A percentile compares a stretch with the other conserved stretches of the same genome.
Conservation (phyloP, 805 yeast genomes). For the Suhomyces prunicola region DNA sequence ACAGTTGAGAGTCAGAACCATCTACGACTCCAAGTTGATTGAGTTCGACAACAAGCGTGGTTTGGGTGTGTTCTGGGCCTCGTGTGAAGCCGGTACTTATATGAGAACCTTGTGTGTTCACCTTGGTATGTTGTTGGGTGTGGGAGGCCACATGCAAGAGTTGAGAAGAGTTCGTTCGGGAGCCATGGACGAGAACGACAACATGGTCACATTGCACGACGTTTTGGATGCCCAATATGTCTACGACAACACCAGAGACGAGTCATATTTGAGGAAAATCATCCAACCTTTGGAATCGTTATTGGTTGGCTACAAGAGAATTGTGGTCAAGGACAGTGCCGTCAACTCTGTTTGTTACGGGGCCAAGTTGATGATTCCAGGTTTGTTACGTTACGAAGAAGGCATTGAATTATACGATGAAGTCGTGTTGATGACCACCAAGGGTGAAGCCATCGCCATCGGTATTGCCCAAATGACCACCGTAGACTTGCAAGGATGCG, state of each 20-base stretch:
- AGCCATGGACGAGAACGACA: conserved; percentile 86
- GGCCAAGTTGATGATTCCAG: conserved; percentile 98
- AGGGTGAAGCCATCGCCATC: conserved; percentile 99
- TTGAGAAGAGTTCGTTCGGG: conserved; percentile 98
- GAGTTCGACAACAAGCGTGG: conserved; percentile 97
- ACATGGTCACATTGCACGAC: conserved; percentile 93
- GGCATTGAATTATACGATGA: conserved; percentile 97
- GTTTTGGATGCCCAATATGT: conserved; percentile 98
- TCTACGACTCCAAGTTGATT: conserved; percentile 90
- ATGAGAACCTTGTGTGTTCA: conserved; percentile 99
- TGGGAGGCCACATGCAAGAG: conserved; percentile 99
- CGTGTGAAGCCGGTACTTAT: conserved; percentile 99
- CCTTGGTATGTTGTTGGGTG: conserved; percentile 96
- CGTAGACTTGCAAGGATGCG: conserved; percentile 93
- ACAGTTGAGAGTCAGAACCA: conserved; percentile 96
- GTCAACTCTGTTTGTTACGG: conserved; percentile 98
- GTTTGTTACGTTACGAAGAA: conserved; percentile 94
- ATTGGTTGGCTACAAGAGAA: conserved; percentile 92
- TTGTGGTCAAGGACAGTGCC: conserved; percentile 90
- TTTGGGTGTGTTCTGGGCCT: conserved; percentile 98
- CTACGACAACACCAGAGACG: conserved; percentile 96
- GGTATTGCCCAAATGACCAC: conserved; percentile 99
- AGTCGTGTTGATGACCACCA: conserved; percentile 96
- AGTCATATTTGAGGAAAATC: conserved; percentile 88
- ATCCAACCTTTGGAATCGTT: conserved; percentile 93